These are phyloP conservation scores for Penicillium argentinense DNA, from an alignment of 495 filamentous ascomycete species.

Conservation along the genomic window DNA sequence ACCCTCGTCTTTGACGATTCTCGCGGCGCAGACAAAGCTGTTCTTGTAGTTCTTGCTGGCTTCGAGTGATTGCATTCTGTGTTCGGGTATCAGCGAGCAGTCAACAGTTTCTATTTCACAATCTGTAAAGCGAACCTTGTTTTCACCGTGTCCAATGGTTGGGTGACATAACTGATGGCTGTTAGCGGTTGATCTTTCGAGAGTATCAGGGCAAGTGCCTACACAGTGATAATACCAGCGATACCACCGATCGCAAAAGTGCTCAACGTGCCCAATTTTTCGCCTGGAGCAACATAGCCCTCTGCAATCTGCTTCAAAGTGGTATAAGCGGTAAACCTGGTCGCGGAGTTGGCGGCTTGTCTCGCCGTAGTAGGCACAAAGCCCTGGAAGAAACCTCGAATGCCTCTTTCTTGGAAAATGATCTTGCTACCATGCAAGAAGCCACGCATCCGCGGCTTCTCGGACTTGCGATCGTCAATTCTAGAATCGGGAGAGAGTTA, in stretches of 20 bases:
- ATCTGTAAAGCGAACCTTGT: constrained; percentile 57
- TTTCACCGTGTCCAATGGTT: constrained; percentile 94
- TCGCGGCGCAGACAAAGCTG: constrained; percentile 77
- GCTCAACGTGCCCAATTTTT: constrained; percentile 85
- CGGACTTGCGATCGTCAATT: constrained; percentile 91
- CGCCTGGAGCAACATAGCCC: constrained; percentile 87
- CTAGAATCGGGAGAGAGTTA: constrained; percentile 32
- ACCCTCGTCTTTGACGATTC: constrained; percentile 88
- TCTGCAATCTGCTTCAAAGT: constrained; percentile 87
- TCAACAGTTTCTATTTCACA: neutral
- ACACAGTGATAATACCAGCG: constrained; percentile 92
- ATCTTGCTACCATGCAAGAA: constrained; percentile 88
- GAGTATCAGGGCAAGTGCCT: constrained; percentile 35
- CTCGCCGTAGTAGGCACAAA: constrained; percentile 93
- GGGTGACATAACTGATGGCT: constrained; percentile 59
- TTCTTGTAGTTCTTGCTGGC: constrained; percentile 82
- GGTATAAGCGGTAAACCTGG: constrained; percentile 86
- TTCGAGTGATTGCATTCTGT: constrained; percentile 94
- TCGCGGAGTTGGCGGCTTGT: constrained; percentile 92
- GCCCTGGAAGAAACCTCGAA: constrained; percentile 93
- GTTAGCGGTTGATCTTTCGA: neutral
- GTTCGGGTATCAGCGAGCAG: too few relatives aligned
- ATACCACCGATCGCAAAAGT: constrained; percentile 91
- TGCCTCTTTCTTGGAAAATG: constrained; percentile 82
- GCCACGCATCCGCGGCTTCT: constrained; percentile 83